These are phyloP conservation scores for Acanthochlamys bracteata DNA, from an alignment of 106 monocot species.

Conservation along the genomic window DNA sequence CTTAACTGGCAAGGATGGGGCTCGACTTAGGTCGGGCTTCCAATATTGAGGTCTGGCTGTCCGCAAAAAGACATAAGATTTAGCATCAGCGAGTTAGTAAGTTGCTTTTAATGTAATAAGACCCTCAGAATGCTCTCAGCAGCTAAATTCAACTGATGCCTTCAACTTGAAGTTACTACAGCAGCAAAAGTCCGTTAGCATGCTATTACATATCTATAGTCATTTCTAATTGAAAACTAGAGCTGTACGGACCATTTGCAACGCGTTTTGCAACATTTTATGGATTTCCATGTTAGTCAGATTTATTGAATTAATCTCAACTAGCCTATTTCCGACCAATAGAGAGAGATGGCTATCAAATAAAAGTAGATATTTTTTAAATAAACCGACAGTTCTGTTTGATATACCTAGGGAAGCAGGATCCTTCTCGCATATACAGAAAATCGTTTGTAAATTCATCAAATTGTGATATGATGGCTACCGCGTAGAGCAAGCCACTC, in stretches of 20 bases:
- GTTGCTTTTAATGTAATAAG: not conserved
- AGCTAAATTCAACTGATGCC: too few relatives aligned
- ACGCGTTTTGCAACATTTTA: too few relatives aligned
- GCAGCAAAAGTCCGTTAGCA: too few relatives aligned
- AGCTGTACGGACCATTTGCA: too few relatives aligned
- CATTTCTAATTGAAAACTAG: too few relatives aligned
- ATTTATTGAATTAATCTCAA: too few relatives aligned
- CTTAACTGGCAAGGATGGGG: constrained; percentile 8
- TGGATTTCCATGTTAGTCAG: too few relatives aligned
- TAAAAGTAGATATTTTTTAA: not conserved
- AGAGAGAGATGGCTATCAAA: not conserved
- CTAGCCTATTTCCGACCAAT: not conserved
- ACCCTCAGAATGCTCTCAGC: too few relatives aligned
- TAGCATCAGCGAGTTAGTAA: not conserved
- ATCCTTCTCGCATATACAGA: constrained; percentile 29
- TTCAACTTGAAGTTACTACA: too few relatives aligned
- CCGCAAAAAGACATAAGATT: constrained; percentile 3
- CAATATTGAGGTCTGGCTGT: constrained; percentile 24
- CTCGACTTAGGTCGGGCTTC: constrained; percentile 5
- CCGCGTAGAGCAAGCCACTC: constrained; percentile 20
- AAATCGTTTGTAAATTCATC: constrained; percentile 43
- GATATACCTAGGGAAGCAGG: constrained; percentile 38
- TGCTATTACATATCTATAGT: too few relatives aligned
- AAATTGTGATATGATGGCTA: constrained; percentile 26
- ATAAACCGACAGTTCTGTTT: not conserved